A percentile compares a stretch with the other conserved stretches of the same genome.
These are phyloP conservation scores for Flaveria brownii DNA, from an alignment of 129 eudicot genomes.

Conservation along the genomic window DNA sequence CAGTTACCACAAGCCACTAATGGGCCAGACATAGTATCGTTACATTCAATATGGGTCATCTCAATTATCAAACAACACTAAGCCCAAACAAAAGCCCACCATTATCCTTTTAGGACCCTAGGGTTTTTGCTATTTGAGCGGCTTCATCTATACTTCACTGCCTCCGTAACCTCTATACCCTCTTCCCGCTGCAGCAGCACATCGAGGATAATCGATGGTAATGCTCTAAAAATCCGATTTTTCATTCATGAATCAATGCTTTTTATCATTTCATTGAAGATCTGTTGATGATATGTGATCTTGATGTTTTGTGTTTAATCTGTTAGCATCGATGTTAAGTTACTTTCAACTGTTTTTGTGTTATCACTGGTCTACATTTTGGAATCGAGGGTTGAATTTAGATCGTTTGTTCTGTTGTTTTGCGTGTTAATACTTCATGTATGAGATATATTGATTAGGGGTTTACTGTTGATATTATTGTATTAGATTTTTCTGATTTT, in stretches of 20 bases:
- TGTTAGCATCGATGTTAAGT: not conserved
- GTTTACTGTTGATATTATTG: too few species aligned
- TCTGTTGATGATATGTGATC: not conserved
- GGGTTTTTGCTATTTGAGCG: slow-evolving; percentile 37
- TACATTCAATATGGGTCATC: not conserved
- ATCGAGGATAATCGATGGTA: slow-evolving; percentile 28
- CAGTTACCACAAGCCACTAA: too few species aligned
- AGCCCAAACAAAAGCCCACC: slow-evolving; percentile 33
- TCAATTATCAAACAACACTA: not conserved
- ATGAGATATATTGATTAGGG: too few species aligned
- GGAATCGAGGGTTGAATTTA: too few species aligned
- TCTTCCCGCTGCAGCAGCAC: slow-evolving; percentile 12
- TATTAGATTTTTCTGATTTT: not conserved
- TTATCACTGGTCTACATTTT: not conserved
- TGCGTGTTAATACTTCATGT: too few species aligned
- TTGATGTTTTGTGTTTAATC: not conserved
- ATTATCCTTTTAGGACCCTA: slow-evolving; percentile 13
- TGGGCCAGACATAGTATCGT: too few species aligned
- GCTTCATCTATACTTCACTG: slow-evolving; percentile 13
- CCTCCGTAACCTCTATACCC: slow-evolving; percentile 14
- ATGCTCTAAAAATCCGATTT: not conserved
- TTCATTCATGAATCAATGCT: not conserved
- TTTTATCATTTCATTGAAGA: not conserved
- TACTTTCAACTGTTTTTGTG: not conserved
- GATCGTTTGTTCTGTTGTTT: too few species aligned